Evolutionary conservation across 2,329 filamentous ascomycete genomes (phyloP).

Genomic region (Aspergillus sp.): DNA sequence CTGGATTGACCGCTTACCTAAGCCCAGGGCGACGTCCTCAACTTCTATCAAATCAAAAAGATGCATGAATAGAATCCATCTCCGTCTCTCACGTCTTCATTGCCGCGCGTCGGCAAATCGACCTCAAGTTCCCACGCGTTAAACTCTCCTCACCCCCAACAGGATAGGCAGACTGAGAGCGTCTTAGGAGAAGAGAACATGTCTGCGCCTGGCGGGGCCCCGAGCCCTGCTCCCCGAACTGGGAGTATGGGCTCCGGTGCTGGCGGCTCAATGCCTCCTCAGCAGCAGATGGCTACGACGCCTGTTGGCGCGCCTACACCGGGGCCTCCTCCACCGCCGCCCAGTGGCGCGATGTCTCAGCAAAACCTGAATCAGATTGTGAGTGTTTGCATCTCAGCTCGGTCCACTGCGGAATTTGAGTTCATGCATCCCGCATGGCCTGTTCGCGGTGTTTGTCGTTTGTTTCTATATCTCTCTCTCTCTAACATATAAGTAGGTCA

Average conservation of each 20-base stretch:
- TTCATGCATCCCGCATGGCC: neutral
- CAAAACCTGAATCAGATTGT: slow-evolving; percentile 97
- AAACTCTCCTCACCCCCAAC: neutral
- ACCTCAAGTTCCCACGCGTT: neutral
- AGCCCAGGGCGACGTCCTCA: slow-evolving; percentile 6
- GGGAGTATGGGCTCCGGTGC: slow-evolving; percentile 53
- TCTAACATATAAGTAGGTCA: slow-evolving; percentile 60
- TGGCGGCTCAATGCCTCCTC: slow-evolving; percentile 47
- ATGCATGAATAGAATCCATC: slow-evolving; percentile 14
- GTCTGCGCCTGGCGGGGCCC: slow-evolving; percentile 52
- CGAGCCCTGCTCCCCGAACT: slow-evolving; percentile 54
- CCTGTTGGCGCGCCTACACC: slow-evolving; percentile 51
- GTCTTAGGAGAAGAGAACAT: slow-evolving; percentile 31
- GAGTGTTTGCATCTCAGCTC: slow-evolving; percentile 49
- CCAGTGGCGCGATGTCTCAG: slow-evolving; percentile 66
- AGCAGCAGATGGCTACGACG: slow-evolving; percentile 53
- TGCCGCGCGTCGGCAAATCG: slow-evolving; percentile 14
- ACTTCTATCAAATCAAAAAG: slow-evolving; percentile 16
- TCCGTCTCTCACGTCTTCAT: slow-evolving; percentile 15
- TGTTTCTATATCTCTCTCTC: neutral
- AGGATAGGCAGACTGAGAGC: neutral
- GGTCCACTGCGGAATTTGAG: neutral
- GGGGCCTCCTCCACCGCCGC: slow-evolving; percentile 36
- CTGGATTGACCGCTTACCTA: slow-evolving; percentile 19
- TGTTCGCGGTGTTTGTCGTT: slow-evolving; percentile 5